Evolutionary conservation across 305 asterid species (phyloP).

Genomic region (Fraxinus xanthoxyloides): DNA sequence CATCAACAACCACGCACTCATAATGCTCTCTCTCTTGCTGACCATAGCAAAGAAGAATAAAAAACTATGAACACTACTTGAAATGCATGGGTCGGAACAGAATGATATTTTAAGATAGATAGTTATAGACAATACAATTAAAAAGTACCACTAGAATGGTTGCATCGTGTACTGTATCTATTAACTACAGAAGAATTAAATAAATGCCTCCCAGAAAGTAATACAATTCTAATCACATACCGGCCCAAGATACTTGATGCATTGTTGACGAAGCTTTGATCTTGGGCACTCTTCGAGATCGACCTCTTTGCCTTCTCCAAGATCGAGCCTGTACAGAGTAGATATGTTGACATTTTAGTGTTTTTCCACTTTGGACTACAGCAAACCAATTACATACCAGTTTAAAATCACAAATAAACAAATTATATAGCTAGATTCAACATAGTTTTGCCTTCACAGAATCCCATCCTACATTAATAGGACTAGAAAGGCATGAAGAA

Average conservation of each 20-base stretch:
- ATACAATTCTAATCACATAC: conserved; percentile 41
- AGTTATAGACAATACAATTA: background rate
- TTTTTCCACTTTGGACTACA: conserved; percentile 15
- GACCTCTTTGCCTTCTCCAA: conserved; percentile 85
- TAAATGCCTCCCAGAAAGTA: background rate
- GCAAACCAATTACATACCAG: background rate
- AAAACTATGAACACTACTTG: background rate
- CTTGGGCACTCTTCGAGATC: conserved; percentile 67
- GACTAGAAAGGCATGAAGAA: background rate
- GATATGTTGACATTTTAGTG: conserved; percentile 6
- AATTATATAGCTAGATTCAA: background rate
- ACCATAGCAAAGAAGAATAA: conserved; percentile 9
- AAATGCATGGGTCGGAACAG: conserved; percentile 1
- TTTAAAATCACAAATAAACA: background rate
- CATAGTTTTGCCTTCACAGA: conserved; percentile 9
- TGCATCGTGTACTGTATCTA: background rate
- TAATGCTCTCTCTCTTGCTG: conserved; percentile 55
- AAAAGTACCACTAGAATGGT: background rate
- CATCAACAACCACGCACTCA: conserved; percentile 41
- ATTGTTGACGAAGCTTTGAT: conserved; percentile 68
- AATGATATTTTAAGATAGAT: background rate
- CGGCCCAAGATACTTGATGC: conserved; percentile 85
- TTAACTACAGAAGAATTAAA: background rate
- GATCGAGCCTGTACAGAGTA: conserved; percentile 64
- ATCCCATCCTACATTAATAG: background rate